These are phyloP conservation scores for Apiotrichum montevideense DNA, from an alignment of 1,284 basidiomycete species.

Conservation along the genomic window DNA sequence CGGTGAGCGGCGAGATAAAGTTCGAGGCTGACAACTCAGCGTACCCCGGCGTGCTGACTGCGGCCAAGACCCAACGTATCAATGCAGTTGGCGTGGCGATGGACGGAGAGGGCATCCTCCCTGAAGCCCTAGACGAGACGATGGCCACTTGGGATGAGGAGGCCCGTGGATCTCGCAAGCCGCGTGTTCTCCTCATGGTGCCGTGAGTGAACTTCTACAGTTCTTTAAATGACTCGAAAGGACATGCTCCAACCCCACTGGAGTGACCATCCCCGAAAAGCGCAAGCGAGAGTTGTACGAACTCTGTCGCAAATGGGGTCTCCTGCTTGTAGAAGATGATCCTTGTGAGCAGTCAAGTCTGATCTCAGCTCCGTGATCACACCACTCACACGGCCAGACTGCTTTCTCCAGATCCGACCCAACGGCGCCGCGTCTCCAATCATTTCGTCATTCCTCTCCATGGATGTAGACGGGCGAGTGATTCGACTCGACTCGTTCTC, in stretches of 20 bases:
- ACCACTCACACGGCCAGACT: constrained; percentile 37
- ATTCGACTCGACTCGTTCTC: constrained; percentile 72
- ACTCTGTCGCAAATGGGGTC: constrained; percentile 64
- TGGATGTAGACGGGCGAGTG: constrained; percentile 72
- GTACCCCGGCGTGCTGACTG: constrained; percentile 56
- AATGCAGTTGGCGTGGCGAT: constrained; percentile 57
- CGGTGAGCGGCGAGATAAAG: neutral
- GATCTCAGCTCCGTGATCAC: constrained; percentile 22
- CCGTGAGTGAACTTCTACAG: constrained; percentile 19
- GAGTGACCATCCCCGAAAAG: constrained; percentile 57
- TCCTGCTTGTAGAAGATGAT: constrained; percentile 69
- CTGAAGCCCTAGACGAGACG: constrained; percentile 55
- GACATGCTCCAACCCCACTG: constrained; percentile 59
- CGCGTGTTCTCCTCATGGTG: constrained; percentile 39
- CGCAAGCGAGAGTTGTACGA: constrained; percentile 70
- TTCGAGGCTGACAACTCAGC: constrained; percentile 4
- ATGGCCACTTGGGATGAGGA: constrained; percentile 60
- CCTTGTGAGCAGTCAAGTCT: constrained; percentile 41
- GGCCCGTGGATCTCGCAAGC: constrained; percentile 53
- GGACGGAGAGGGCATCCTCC: constrained; percentile 63
- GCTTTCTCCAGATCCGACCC: constrained; percentile 32
- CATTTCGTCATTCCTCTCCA: constrained; percentile 33
- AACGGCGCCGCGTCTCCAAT: constrained; percentile 45
- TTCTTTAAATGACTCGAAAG: constrained; percentile 41
- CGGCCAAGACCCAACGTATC: constrained; percentile 52